These are phyloP conservation scores for Colletotrichum melonis DNA, from an alignment of 2,329 filamentous ascomycete species.

Conservation along the genomic window DNA sequence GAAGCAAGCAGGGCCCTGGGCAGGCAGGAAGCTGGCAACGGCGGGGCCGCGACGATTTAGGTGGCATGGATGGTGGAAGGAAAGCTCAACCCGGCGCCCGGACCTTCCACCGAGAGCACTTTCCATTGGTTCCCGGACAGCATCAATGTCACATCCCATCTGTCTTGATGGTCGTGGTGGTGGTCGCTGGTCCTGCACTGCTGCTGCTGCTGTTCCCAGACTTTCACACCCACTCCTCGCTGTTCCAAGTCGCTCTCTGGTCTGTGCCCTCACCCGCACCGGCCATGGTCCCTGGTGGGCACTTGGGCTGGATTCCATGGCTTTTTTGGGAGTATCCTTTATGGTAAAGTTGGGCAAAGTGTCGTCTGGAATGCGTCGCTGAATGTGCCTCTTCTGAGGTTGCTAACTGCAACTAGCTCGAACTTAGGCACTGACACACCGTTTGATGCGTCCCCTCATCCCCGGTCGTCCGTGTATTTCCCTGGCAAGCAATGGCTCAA, in stretches of 20 bases:
- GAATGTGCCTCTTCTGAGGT: neutral
- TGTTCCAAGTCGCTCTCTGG: neutral
- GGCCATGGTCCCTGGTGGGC: slow-evolving; percentile 20
- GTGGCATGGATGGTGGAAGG: neutral
- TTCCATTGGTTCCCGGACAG: slow-evolving; percentile 12
- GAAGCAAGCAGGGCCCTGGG: neutral
- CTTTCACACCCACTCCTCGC: neutral
- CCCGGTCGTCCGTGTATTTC: neutral
- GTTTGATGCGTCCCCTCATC: neutral
- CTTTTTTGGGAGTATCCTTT: neutral
- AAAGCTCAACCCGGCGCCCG: neutral
- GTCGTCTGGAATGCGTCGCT: slow-evolving; percentile 10
- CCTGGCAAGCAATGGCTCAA: neutral
- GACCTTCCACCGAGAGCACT: slow-evolving; percentile 6
- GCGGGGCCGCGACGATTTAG: neutral
- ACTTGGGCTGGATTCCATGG: neutral
- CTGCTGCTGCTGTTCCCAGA: neutral
- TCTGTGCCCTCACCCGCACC: neutral
- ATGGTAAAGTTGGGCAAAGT: neutral
- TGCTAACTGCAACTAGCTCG: neutral
- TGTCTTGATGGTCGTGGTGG: neutral
- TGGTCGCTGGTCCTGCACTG: neutral
- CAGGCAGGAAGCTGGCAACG: neutral
- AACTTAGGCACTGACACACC: neutral
- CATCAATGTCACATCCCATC: slow-evolving; percentile 16